Conservation (phyloP, 2,329 filamentous ascomycete genomes). For the Sporothrix inflata region DNA sequence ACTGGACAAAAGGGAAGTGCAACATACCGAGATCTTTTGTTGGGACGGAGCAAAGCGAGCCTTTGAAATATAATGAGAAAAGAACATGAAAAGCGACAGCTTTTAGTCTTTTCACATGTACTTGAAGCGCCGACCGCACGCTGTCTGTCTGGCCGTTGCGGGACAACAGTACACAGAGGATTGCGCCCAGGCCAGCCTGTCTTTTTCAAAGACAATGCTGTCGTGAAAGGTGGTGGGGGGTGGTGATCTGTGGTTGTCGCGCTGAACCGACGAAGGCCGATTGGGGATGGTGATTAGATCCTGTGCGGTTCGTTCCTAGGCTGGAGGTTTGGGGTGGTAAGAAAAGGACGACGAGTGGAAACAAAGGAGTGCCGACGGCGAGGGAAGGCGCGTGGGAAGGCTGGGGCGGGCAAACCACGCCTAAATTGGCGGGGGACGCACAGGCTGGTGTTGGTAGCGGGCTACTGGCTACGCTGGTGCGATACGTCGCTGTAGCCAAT, state of each 20-base stretch:
- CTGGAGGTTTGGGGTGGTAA: conserved; percentile 2
- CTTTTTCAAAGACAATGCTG: not conserved
- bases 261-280: conserved; percentile 28
- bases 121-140: not conserved
- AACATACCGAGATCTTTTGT: not conserved
- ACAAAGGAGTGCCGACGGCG: conserved; percentile 11
- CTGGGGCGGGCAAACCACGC: conserved; percentile 15
- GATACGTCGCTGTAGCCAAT: conserved; percentile 14
- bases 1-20: not conserved
- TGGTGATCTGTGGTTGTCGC: conserved; percentile 7
- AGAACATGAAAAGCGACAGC: not conserved
- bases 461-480: not conserved
- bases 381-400: not conserved
- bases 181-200: no score
- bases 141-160: not conserved
- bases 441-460: not conserved
- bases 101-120: not conserved
- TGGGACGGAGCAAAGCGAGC: not conserved
- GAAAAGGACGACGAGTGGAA: conserved; percentile 29
- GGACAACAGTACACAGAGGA: not conserved
- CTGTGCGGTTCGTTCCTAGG: not conserved
- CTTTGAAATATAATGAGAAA: not conserved
- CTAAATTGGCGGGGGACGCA: conserved; percentile 10
- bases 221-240: not conserved
- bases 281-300: conserved; percentile 26